A percentile compares a stretch with the other conserved stretches of the same genome.
Conservation (phyloP, 2,329 filamentous ascomycete genomes). For the Neopestalotiopsis sp. region DNA sequence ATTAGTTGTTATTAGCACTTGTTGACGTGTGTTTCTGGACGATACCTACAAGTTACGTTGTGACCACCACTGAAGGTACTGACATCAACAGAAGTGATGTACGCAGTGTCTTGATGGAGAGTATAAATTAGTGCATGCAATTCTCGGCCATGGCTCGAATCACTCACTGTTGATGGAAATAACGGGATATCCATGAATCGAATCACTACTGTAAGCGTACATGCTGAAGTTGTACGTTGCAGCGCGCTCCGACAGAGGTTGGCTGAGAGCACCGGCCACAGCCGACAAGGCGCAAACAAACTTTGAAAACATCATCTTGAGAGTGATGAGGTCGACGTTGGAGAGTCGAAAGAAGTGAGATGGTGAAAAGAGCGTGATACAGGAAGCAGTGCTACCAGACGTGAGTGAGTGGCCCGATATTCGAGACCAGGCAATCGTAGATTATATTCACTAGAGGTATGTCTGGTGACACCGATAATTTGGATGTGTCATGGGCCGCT, state of each 20-base stretch:
- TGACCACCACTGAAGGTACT: neutral
- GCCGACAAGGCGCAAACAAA: slow-evolving; percentile 2
- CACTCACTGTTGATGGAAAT: slow-evolving; percentile 7
- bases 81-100: neutral
- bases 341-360: neutral
- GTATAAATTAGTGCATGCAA: neutral
- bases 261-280: neutral
- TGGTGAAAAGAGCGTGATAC: neutral
- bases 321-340: neutral
- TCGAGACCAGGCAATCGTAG: neutral
- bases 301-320: slow-evolving; percentile 13
- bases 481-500: neutral
- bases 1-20: neutral
- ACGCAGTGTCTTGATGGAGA: slow-evolving; percentile 3
- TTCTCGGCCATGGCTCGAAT: neutral
- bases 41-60: slow-evolving; percentile 14
- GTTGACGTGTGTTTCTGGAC: neutral
- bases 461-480: neutral
- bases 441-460: neutral
- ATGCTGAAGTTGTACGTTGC: slow-evolving; percentile 8
- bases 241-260: slow-evolving; percentile 11
- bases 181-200: slow-evolving; percentile 10
- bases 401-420: neutral
- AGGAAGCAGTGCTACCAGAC: neutral
- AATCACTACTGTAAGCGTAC: slow-evolving; percentile 13